Evolutionary conservation across 225 moss, liverwort and hornwort species (phyloP).

Genomic region (Rhytidiadelphus loreus): DNA sequence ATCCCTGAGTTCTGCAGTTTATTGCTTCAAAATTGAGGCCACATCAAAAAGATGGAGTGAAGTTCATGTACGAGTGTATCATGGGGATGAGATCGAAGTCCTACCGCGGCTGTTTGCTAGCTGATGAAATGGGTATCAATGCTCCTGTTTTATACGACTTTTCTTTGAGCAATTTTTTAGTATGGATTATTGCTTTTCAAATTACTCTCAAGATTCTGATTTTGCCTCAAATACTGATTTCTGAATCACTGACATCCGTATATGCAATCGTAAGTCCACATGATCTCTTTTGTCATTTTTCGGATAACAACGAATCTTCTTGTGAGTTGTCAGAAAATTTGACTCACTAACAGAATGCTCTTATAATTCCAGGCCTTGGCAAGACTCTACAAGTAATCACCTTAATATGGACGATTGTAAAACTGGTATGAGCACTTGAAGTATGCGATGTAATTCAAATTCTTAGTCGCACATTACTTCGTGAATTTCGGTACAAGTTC

Average conservation of each 20-base stretch:
- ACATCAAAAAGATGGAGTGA: conserved; percentile 76
- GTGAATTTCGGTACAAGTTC: not conserved
- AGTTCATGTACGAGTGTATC: conserved; percentile 82
- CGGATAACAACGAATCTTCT: not conserved
- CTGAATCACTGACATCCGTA: not conserved
- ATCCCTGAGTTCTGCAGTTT: conserved; percentile 22
- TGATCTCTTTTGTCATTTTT: not conserved
- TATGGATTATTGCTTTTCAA: not conserved
- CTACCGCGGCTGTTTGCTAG: conserved; percentile 73
- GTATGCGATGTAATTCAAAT: not conserved
- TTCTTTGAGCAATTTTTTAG: not conserved
- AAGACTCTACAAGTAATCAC: conserved; percentile 94
- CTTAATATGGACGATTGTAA: conserved; percentile 77
- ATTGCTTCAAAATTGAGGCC: conserved; percentile 61
- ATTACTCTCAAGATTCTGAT: not conserved
- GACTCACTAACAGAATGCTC: not conserved
- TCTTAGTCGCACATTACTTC: not conserved
- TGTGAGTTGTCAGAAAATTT: not conserved
- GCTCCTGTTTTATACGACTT: not conserved
- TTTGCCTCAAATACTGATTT: not conserved
- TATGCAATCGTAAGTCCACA: not conserved
- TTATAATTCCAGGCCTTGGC: conserved; percentile 58
- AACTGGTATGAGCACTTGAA: conserved; percentile 39
- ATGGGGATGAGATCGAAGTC: conserved; percentile 63
- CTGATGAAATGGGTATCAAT: conserved; percentile 90